Percentiles rank a stretch among this genome's conserved stretches.
These are phyloP conservation scores for Lachancea lanzarotensis DNA, from an alignment of 805 yeast genomes.

Conservation along the genomic window DNA sequence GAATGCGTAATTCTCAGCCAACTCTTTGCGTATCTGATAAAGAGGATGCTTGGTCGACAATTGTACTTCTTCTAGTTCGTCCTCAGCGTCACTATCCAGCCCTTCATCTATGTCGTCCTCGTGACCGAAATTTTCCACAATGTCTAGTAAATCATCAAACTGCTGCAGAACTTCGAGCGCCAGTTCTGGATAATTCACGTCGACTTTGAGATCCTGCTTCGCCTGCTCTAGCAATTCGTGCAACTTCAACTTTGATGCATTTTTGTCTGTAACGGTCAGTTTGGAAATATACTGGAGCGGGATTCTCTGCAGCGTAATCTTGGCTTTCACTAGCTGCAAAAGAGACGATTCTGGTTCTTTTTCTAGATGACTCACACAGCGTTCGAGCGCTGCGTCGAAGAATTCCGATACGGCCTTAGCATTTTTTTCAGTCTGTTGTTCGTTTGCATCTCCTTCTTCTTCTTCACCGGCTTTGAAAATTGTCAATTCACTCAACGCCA, in stretches of 20 bases:
- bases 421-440: not conserved
- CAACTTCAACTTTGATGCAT: slow-evolving; percentile 32
- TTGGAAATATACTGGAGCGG: slow-evolving; percentile 52
- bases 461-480: slow-evolving; percentile 44
- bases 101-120: slow-evolving; percentile 43
- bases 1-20: slow-evolving; percentile 48
- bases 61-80: slow-evolving; percentile 30
- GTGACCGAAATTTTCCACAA: slow-evolving; percentile 59
- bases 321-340: slow-evolving; percentile 47
- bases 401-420: slow-evolving; percentile 42
- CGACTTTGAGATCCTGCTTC: slow-evolving; percentile 40
- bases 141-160: slow-evolving; percentile 62
- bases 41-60: slow-evolving; percentile 53
- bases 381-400: slow-evolving; percentile 66
- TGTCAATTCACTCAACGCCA: slow-evolving; percentile 60
- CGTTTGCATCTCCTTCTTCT: slow-evolving; percentile 34
- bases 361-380: slow-evolving; percentile 54
- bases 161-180: slow-evolving; percentile 48
- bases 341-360: slow-evolving; percentile 41
- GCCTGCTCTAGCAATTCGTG: slow-evolving; percentile 40
- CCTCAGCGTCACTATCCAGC: slow-evolving; percentile 52
- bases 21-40: slow-evolving; percentile 31
- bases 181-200: slow-evolving; percentile 35
- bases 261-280: slow-evolving; percentile 38
- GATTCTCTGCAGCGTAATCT: slow-evolving; percentile 50